Base-by-base conservation (phyloP, 2,329 filamentous ascomycete species). In the Elsinoe perseae region DNA sequence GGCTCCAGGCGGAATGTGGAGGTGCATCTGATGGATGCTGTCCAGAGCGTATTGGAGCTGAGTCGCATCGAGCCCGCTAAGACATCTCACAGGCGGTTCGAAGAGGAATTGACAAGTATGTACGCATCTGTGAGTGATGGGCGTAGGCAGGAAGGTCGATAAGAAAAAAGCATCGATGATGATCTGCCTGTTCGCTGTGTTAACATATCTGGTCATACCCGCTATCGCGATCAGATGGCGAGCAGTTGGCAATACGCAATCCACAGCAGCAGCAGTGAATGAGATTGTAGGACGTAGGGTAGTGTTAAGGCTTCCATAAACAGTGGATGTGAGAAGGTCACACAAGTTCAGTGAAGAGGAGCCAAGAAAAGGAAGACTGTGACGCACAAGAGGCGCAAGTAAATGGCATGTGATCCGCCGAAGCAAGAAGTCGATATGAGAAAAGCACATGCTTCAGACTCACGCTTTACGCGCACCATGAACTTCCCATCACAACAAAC, bases 381-480 rank as follows among this genome's bases (percentile, higher is more conserved):
- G 36, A 43, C 34, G 36, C 18, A 54, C 10, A 21, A 25, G 6
- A 14, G 20, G 43, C 36, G 21, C 18, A 30, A 18, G 28, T 12
- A 8, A 14, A 6, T 7, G 7, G 21, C 50, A 25, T 53, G 30
- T 21, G 30, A 27, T 38, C 10, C 14, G 25, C 46, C 30, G 50
- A 59, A 4, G 56, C 57, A 8, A 56, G 40, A 57, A 54, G 52
- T 57, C 57, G 48, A 56, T 59, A 9, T 56, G 5, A 50, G 25
- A 3, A 25, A 44, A 44, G 40, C 5, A 36, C 10, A 36, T 36
- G 32, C 32, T 36, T 36, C 3, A 14, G n/a, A 36, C 32, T 36
- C 32, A 36, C 32, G n/a, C n/a, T n/a, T n/a, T n/a, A n/a, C n/a
- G n/a, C n/a, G n/a, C n/a, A n/a, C n/a, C n/a, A n/a, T n/a, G n/a